Evolutionary conservation across 306 rosid species (phyloP).

Genomic region (Quercus rubra): DNA sequence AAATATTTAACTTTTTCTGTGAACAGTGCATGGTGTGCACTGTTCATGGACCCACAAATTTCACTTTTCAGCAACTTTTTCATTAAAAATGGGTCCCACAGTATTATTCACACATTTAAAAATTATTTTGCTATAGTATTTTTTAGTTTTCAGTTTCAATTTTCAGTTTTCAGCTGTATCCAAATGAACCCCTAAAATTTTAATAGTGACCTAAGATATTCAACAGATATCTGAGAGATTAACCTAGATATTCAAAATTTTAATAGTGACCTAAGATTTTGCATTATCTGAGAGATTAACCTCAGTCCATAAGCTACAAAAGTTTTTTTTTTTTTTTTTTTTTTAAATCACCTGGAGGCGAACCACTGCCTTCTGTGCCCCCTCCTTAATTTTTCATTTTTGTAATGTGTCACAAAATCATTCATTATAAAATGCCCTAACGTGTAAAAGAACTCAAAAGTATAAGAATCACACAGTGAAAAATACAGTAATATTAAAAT

Average conservation of each 20-base stretch:
- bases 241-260: background rate
- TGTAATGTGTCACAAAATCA: background rate
- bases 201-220: too few species aligned
- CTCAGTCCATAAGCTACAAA: background rate
- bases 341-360: conserved; percentile 64
- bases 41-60: too few species aligned
- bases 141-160: too few species aligned
- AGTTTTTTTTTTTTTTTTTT: background rate
- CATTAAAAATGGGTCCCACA: too few species aligned
- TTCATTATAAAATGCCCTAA: background rate
- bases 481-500: conserved; percentile 3
- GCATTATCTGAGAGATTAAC: conserved; percentile 6
- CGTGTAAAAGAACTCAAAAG: background rate
- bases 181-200: too few species aligned
- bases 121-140: too few species aligned
- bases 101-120: too few species aligned
- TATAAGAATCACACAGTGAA: conserved; percentile 1
- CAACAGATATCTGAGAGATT: too few species aligned
- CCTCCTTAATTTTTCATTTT: conserved; percentile 30
- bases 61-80: too few species aligned
- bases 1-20: too few species aligned
- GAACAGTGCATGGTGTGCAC: too few species aligned
- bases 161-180: too few species aligned
- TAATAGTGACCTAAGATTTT: background rate
- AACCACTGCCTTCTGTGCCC: conserved; percentile 84